Base-by-base conservation (phyloP, 1,139 yeast species). In the Candida tetrigidarum region DNA sequence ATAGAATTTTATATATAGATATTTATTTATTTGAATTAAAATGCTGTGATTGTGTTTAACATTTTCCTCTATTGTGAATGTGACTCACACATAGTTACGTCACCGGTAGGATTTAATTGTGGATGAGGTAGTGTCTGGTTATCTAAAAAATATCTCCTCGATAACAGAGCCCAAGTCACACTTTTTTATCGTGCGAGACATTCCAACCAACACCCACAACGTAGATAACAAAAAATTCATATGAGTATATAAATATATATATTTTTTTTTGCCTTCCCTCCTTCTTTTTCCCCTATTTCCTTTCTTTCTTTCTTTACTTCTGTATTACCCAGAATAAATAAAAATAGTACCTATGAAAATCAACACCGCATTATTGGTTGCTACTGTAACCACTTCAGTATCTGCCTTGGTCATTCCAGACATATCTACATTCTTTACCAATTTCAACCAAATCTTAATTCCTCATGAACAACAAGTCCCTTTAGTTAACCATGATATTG, bases 351-450 rank as follows among this genome's bases (percentile, higher is more conserved):
- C 6, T 8, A 38, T 38, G 41, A 38, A 16, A 23, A 9, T 38
- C 6, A 38, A 20, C 23, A 38, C 35, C 14, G 29, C 23, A 29
- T 22, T 38, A 29, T 38, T 36, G 9, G 35, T 29, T 30, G 44
- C 33, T 16, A 15, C 35, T n/a, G 35, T 37, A 23, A 34, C 33
- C 10, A 30, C 46, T 10, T 29, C 43, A 14, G 43, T 20, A 15
- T 35, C 38, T 4, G 22, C 43, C 10, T 43, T 43, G 29, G 39
- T 43, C 18, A 35, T 43, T 16, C 46, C 46, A n/a, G 46, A 39
- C 20, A 36, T 43, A 10, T 16, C 46, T 8, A 23, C 41, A 7
- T 39, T 43, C 19, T 29, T 43, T 32, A 34, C 15, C 16, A 30
- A 23, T 18, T 19, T 38, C 26, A 38, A 38, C 29, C 35, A 38